Base-by-base conservation (phyloP, 805 yeast species). In the Candida dajiaensis region DNA sequence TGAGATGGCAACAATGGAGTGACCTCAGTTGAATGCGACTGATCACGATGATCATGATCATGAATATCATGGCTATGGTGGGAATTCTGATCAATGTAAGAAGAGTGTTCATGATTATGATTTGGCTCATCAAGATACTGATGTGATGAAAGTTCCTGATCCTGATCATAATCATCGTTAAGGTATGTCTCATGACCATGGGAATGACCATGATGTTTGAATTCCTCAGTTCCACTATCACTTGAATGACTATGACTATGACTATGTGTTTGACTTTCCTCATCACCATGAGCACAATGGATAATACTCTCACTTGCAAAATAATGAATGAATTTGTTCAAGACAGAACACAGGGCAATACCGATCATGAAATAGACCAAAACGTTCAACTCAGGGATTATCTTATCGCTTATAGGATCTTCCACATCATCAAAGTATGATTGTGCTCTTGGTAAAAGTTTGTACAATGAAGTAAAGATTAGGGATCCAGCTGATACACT, bases 401-500 rank as follows among this genome's bases (percentile, higher is more conserved):
- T 50, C 4, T 39, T 51, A 28, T 61, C 42, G 20, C 48, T 44
- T 10, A 56, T 54, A 6, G 50, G 46, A 38, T 38, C 46, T 2
- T 52, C 53, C 15, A 29, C 31, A 9, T 42, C 45, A 7, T 49
- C 44, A 31, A 83, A 67, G 55, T 83, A 80, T 1, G 60, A 57
- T 36, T 65, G 55, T 0, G 87, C 76, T 50, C 79, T 82, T 0
- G 97, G 97, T n/a, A 90, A 66, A 43, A 92, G 70, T 50, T 81
- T 77, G 67, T 79, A 85, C 42, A 92, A 66, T 0, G 96, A 78
- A 0, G 97, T 89, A 57, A 89, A 79, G 2, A 83, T 48, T 63
- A 92, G 73, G 22, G 95, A 87, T 0, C 99, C 98, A 0, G 92
- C 72, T 52, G 90, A 81, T 42, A 90, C 65, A 0, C 94, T 77